These are phyloP conservation scores for Aspergillus hancockii DNA, from an alignment of 495 filamentous ascomycete species.

Conservation along the genomic window DNA sequence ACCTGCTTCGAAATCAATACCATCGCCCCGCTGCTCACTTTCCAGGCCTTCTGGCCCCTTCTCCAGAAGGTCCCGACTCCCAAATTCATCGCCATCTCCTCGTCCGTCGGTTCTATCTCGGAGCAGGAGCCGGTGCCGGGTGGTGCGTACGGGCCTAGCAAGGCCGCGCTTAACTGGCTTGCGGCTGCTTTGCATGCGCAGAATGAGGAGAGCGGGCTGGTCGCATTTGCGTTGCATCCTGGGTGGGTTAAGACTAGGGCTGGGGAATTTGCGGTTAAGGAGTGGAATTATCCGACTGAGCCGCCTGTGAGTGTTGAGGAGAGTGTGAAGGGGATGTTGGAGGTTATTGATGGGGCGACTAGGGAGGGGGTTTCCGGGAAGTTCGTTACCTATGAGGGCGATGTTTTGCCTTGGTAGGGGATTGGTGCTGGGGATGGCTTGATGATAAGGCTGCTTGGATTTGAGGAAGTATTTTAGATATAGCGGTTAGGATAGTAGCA, in stretches of 20 bases:
- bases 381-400: slow-evolving; percentile 24
- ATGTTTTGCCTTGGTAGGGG: slow-evolving; percentile 16
- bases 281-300: slow-evolving; percentile 15
- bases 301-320: slow-evolving; percentile 34
- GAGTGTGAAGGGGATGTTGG: slow-evolving; percentile 31
- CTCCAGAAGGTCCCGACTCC: slow-evolving; percentile 32
- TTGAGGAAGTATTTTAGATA: too few species aligned
- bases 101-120: slow-evolving; percentile 26
- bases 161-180: slow-evolving; percentile 40
- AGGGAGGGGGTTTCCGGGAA: slow-evolving; percentile 41
- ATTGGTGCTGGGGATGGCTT: background rate
- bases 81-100: slow-evolving; percentile 32
- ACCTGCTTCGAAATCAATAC: slow-evolving; percentile 41
- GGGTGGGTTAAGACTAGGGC: slow-evolving; percentile 45
- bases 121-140: slow-evolving; percentile 28
- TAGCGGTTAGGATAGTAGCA: too few species aligned
- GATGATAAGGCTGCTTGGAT: too few species aligned
- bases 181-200: slow-evolving; percentile 30
- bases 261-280: slow-evolving; percentile 37
- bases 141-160: slow-evolving; percentile 39
- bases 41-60: slow-evolving; percentile 39
- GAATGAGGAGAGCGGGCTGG: slow-evolving; percentile 39
- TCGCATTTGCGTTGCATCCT: slow-evolving; percentile 28
- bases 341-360: slow-evolving; percentile 34
- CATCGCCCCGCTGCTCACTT: slow-evolving; percentile 36